A percentile compares a stretch with the other conserved stretches of the same genome.
These are phyloP conservation scores for Spatholobus suberectus DNA, from an alignment of 306 rosid genomes.

Conservation along the genomic window DNA sequence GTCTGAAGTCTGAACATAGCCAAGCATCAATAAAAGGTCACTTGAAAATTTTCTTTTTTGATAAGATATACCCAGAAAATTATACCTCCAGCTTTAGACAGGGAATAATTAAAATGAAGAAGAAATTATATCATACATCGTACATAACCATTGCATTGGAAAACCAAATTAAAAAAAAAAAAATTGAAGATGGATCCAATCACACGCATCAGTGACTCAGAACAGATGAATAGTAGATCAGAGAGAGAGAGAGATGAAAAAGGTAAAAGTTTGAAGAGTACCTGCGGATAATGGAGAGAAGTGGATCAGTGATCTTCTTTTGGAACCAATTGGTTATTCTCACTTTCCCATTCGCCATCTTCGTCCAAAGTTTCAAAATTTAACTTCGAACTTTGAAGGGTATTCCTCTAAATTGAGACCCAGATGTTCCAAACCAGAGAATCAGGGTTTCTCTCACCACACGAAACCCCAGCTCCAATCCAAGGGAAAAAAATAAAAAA, in stretches of 20 bases:
- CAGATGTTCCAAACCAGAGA: constrained; percentile 24
- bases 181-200: neutral
- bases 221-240: neutral
- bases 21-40: neutral
- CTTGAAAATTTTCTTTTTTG: neutral
- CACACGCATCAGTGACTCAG: neutral
- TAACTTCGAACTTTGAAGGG: neutral
- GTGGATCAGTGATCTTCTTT: constrained; percentile 72
- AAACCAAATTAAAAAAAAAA: neutral
- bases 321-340: constrained; percentile 65
- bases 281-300: constrained; percentile 74
- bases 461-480: constrained; percentile 30
- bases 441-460: constrained; percentile 22
- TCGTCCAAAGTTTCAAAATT: constrained; percentile 26
- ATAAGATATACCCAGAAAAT: neutral
- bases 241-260: neutral
- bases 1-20: constrained; percentile 4
- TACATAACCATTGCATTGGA: neutral
- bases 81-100: neutral
- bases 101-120: constrained; percentile 28
- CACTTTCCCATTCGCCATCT: constrained; percentile 45
- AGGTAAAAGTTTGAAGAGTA: constrained; percentile 27
- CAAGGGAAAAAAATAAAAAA: neutral
- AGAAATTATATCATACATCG: neutral
- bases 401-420: constrained; percentile 3